phyloP scores from a whole-genome alignment of 495 filamentous ascomycete genomes.

The Daldinia bambusicola region DNA sequence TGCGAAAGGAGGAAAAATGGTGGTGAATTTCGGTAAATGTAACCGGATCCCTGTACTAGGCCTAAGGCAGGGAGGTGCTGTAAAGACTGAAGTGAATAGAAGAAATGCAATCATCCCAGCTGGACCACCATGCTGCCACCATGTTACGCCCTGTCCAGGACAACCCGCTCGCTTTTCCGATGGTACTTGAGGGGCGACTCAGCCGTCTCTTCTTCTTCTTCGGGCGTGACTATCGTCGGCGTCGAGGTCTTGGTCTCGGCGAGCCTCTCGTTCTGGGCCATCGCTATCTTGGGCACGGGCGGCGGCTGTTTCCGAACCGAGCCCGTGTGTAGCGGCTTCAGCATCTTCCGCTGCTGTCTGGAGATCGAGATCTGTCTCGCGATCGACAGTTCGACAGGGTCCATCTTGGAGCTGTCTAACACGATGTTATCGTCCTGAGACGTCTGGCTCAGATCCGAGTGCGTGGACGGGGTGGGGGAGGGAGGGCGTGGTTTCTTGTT shows the following conservation, averaged over 20 bases:
- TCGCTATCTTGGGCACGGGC: constrained; percentile 40
- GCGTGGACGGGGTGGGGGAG: constrained; percentile 46
- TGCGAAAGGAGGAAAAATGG: constrained; percentile 5
- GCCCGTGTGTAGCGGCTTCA: constrained; percentile 50
- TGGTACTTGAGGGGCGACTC: constrained; percentile 41
- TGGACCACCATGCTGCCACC: not conserved
- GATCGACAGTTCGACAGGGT: constrained; percentile 66
- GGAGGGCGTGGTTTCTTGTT: constrained; percentile 48
- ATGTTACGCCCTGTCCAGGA: constrained; percentile 52
- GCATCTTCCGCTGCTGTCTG: constrained; percentile 62
- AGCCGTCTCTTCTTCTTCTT: constrained; percentile 28
- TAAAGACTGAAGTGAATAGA: not conserved
- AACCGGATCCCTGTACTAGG: not conserved
- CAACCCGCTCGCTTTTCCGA: constrained; percentile 60
- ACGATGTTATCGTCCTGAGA: constrained; percentile 52
- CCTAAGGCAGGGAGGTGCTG: not conserved
- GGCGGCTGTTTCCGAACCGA: constrained; percentile 4
- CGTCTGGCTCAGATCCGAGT: constrained; percentile 45
- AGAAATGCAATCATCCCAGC: not conserved
- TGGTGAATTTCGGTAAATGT: not conserved
- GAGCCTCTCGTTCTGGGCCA: constrained; percentile 46
- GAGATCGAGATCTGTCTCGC: constrained; percentile 69
- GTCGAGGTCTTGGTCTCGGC: constrained; percentile 52
- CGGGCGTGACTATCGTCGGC: constrained; percentile 51
- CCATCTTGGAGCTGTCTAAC: constrained; percentile 43